Evolutionary conservation across 192 early-diverging fungal species (phyloP).

Genomic region (Spizellomyces punctatus): DNA sequence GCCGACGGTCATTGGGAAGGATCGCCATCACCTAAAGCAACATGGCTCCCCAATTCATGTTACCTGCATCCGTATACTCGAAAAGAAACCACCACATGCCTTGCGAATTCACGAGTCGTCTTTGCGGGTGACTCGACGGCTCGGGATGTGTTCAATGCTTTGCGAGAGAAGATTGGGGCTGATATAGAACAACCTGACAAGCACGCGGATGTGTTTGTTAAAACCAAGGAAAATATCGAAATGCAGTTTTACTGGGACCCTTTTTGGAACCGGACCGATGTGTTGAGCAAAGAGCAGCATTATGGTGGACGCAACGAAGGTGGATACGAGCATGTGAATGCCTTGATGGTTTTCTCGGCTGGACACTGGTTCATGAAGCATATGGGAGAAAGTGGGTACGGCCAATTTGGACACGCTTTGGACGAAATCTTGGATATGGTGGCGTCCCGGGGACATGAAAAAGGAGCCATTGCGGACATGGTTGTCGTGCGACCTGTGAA

Average conservation of each 20-base stretch:
- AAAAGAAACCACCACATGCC: constrained; percentile 47
- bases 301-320: constrained; percentile 1
- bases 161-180: constrained; percentile 43
- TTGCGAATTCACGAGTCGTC: constrained; percentile 48
- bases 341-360: constrained; percentile 46
- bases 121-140: constrained; percentile 73
- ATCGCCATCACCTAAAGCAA: neutral
- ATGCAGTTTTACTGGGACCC: constrained; percentile 78
- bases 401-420: constrained; percentile 31
- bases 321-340: constrained; percentile 19
- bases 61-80: constrained; percentile 42
- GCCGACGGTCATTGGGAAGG: too few relatives aligned
- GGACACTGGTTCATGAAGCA: constrained; percentile 73
- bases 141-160: constrained; percentile 61
- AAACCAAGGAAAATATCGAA: constrained; percentile 30
- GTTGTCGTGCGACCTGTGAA: constrained; percentile 32
- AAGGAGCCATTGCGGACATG: constrained; percentile 8
- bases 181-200: constrained; percentile 17
- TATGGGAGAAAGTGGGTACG: constrained; percentile 40
- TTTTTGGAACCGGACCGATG: constrained; percentile 48
- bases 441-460: neutral
- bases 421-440: constrained; percentile 7
- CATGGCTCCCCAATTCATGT: constrained; percentile 11
- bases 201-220: constrained; percentile 44
- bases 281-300: neutral